Evolutionary conservation across 768 basidiomycete genomes (phyloP), one percentile per base, ranked within the genome.

Genomic region (Ramaria rubella): DNA sequence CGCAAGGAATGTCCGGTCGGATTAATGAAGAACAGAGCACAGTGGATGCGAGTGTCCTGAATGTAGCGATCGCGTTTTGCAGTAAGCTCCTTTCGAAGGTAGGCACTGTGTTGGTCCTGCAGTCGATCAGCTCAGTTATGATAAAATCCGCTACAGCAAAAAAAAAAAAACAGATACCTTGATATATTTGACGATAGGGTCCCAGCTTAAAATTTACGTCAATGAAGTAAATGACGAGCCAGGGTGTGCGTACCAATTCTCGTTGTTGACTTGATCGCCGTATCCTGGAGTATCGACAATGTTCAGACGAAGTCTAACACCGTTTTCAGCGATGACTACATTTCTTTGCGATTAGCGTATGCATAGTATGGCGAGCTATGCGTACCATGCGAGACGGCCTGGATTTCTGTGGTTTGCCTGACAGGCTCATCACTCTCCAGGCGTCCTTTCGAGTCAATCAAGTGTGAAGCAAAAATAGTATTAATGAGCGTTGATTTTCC

Each of bases 211-310:
- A n/a, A 40, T 9, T 24, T 45, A 42, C 23, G 49, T 29, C 27
- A 29, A 34, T 7, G 38, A 48, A 49, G 23, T 24, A 23, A 19
- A 36, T 48, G 14, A 7, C 19, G 0, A 21, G n/a, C 27, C 17
- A 40, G 46, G 27, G 36, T 55, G 34, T 30, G 71, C 85, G 48
- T 65, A 94, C 91, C 96, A 97, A 71, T 89, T 89, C 72, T 99
- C 95, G 72, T 99, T 99, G 82, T 99, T 95, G 69, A 99, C 83
- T 66, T 94, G 91, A 80, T 99, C 95, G 46, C 94, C 95, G 65
- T 94, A 99, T 33, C 96, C 95, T 52, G 95, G 95, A 11, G 96
- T 99, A 73, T 99, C 95, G 63, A 98, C 92, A 62, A 99, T 97
- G 79, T 97, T 98, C 66, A 99, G 76, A 51, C 92, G 83, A 59